phyloP scores from a whole-genome alignment of 305 asterid genomes.

The Rubia occidens region DNA sequence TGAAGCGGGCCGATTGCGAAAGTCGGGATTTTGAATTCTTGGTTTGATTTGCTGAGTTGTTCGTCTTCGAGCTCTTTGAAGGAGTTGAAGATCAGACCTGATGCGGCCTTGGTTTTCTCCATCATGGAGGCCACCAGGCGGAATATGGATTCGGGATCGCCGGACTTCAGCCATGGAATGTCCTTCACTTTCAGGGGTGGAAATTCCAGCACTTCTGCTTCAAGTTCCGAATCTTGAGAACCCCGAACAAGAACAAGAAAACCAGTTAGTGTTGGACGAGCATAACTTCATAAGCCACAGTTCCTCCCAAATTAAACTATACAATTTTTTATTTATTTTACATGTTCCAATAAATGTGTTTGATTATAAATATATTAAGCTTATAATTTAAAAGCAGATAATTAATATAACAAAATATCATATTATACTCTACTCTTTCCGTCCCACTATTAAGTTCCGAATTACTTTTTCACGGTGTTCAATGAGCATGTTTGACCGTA shows the following conservation, averaged over 20 bases:
- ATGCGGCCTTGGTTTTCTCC: conserved; percentile 7
- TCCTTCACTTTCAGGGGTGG: conserved; percentile 45
- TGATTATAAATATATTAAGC: too few species aligned
- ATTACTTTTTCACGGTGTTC: too few species aligned
- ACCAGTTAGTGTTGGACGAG: neutral
- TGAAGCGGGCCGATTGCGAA: conserved; percentile 47
- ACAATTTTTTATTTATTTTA: too few species aligned
- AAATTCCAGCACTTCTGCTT: conserved; percentile 27
- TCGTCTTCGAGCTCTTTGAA: conserved; percentile 13
- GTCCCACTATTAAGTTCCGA: too few species aligned
- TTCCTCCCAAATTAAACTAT: too few species aligned
- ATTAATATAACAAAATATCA: too few species aligned
- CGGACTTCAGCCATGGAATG: conserved; percentile 24
- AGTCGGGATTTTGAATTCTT: conserved; percentile 24
- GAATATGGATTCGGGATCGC: neutral
- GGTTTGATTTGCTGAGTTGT: conserved; percentile 1
- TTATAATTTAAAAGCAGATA: too few species aligned
- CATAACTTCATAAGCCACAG: too few species aligned
- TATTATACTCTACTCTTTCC: too few species aligned
- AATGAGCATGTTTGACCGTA: too few species aligned
- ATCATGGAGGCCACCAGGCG: neutral
- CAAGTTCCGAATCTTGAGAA: conserved; percentile 29
- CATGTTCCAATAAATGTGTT: too few species aligned
- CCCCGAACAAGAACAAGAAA: neutral
- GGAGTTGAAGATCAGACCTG: conserved; percentile 19